Conservation (phyloP, 371 early-diverging fungal genomes). For the Catenaria anguillulae region DNA sequence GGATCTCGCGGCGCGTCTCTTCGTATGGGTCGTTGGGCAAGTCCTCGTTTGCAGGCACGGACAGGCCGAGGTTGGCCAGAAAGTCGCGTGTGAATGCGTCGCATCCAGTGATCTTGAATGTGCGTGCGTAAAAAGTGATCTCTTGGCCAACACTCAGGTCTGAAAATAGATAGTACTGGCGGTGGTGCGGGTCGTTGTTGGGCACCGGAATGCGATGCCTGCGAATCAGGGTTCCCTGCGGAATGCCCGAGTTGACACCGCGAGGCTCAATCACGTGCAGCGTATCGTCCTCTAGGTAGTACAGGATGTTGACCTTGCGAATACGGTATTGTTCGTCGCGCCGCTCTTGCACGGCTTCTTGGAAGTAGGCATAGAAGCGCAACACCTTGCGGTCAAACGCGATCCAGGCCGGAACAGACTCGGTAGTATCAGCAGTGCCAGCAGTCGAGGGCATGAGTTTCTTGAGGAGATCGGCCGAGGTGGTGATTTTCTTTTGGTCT, state of each 20-base stretch:
- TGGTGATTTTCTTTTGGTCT: slow-evolving; percentile 6
- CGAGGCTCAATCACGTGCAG: slow-evolving; percentile 40
- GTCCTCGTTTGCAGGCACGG: slow-evolving; percentile 19
- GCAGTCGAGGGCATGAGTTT: neutral
- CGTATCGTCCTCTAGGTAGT: slow-evolving; percentile 42
- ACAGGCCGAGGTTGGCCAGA: slow-evolving; percentile 15
- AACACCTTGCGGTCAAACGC: slow-evolving; percentile 43
- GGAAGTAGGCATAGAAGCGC: slow-evolving; percentile 40
- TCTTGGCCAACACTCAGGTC: slow-evolving; percentile 34
- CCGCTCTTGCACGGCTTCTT: slow-evolving; percentile 35
- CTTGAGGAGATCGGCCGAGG: slow-evolving; percentile 23
- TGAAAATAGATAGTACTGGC: slow-evolving; percentile 29
- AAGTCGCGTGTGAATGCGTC: slow-evolving; percentile 37
- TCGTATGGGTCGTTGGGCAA: slow-evolving; percentile 34
- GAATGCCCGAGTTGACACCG: slow-evolving; percentile 33
- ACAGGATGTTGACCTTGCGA: slow-evolving; percentile 40
- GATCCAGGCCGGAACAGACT: slow-evolving; percentile 37
- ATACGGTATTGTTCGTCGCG: slow-evolving; percentile 37
- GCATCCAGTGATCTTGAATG: slow-evolving; percentile 38
- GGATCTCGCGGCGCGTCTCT: slow-evolving; percentile 22
- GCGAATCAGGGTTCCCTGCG: slow-evolving; percentile 36
- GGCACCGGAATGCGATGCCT: slow-evolving; percentile 31
- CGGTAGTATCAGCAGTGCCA: too few species aligned
- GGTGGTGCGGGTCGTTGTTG: slow-evolving; percentile 12
- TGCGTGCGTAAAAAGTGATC: slow-evolving; percentile 32